Percentiles rank a stretch among this genome's conserved stretches.
Conservation (phyloP, 331 rosid genomes). For the Rhamnella rubrinervis region DNA sequence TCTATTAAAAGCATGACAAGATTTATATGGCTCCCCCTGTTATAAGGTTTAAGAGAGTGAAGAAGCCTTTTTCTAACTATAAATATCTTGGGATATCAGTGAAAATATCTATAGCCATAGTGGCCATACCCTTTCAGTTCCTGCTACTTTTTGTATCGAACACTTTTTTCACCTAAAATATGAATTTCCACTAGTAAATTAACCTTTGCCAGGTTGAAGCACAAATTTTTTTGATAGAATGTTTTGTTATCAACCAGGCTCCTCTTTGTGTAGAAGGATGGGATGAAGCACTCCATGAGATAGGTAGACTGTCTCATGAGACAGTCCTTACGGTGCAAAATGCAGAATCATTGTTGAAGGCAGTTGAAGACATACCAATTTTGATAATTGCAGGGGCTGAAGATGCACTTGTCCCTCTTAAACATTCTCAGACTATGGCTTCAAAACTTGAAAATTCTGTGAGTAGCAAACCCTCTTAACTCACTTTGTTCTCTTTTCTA, state of each 20-base stretch:
- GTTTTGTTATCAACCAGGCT: constrained; percentile 49
- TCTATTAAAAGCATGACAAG: not conserved
- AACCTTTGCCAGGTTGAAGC: not conserved
- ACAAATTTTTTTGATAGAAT: not conserved
- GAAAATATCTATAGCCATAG: not conserved
- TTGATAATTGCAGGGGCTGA: constrained; percentile 87
- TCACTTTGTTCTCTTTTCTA: constrained; percentile 4
- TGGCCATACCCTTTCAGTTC: not conserved
- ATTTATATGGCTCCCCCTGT: not conserved
- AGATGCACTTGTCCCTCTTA: constrained; percentile 79
- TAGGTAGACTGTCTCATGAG: constrained; percentile 83
- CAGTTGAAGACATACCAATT: constrained; percentile 64
- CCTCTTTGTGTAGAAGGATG: constrained; percentile 91
- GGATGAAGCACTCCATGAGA: constrained; percentile 97
- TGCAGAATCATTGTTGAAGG: constrained; percentile 64
- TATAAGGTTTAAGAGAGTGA: not conserved
- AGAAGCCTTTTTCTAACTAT: not conserved
- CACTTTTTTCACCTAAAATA: not conserved
- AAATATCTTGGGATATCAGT: not conserved
- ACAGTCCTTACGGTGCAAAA: constrained; percentile 53
- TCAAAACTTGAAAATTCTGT: constrained; percentile 83
- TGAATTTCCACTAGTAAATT: not conserved
- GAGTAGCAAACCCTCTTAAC: constrained; percentile 35
- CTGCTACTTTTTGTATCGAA: not conserved
- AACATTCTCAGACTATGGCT: constrained; percentile 78